Conservation (phyloP, 805 yeast genomes). For the Hagleromyces aurorensis region DNA sequence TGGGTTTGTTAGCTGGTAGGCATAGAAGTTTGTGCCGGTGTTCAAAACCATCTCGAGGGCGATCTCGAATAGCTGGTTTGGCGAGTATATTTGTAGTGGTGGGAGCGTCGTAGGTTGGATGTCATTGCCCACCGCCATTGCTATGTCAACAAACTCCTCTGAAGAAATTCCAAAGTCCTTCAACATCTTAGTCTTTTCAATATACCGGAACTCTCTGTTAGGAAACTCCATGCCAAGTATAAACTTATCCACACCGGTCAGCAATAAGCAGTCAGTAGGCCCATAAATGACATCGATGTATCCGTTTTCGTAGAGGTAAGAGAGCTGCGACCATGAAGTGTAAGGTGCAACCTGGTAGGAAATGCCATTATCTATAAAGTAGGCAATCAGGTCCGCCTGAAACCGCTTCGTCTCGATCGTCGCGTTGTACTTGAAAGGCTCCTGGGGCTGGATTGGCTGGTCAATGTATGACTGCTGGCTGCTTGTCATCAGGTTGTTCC, state of each 20-base stretch:
- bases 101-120: slow-evolving; percentile 61
- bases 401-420: slow-evolving; percentile 45
- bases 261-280: slow-evolving; percentile 68
- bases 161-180: slow-evolving; percentile 52
- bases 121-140: slow-evolving; percentile 72
- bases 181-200: slow-evolving; percentile 52
- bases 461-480: slow-evolving; percentile 28
- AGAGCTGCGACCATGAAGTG: slow-evolving; percentile 70
- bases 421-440: slow-evolving; percentile 47
- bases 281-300: slow-evolving; percentile 74
- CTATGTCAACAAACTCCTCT: slow-evolving; percentile 65
- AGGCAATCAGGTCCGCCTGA: slow-evolving; percentile 46
- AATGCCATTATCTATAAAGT: slow-evolving; percentile 46
- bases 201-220: slow-evolving; percentile 55
- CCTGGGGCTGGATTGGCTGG: slow-evolving; percentile 31
- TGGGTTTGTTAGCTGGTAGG: slow-evolving; percentile 36
- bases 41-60: slow-evolving; percentile 34
- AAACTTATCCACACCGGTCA: slow-evolving; percentile 56
- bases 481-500: slow-evolving; percentile 31
- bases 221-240: slow-evolving; percentile 65
- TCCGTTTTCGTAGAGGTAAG: slow-evolving; percentile 51
- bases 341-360: slow-evolving; percentile 78
- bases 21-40: slow-evolving; percentile 40
- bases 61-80: slow-evolving; percentile 28
- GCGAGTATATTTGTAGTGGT: slow-evolving; percentile 32